Conservation (phyloP, 345 rosid species). For the Nephelium lappaceum region DNA sequence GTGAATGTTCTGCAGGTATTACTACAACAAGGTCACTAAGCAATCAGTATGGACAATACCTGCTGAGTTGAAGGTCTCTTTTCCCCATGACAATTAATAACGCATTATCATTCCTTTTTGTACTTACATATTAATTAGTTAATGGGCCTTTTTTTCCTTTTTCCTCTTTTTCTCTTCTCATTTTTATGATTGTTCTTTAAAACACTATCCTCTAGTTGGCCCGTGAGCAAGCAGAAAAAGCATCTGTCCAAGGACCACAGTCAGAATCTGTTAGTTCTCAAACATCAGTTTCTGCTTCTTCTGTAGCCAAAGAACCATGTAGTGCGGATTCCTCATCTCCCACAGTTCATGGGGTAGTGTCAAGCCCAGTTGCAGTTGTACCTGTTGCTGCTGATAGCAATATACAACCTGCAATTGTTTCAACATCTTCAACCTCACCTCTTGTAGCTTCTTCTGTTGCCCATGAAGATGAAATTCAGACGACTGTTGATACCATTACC, state of each 20-base stretch:
- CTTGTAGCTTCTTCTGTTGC: conserved; percentile 40
- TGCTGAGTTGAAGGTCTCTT: conserved; percentile 81
- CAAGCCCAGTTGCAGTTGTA: conserved; percentile 54
- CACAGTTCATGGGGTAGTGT: conserved; percentile 41
- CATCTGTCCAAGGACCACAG: conserved; percentile 37
- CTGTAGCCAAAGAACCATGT: conserved; percentile 39
- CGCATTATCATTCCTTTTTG: background rate
- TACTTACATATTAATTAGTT: background rate
- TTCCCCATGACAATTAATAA: background rate
- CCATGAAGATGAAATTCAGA: conserved; percentile 44
- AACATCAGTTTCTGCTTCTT: conserved; percentile 27
- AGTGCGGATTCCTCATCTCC: conserved; percentile 42
- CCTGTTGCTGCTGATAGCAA: conserved; percentile 45
- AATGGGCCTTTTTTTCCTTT: background rate
- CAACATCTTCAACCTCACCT: conserved; percentile 46
- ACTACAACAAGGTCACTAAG: conserved; percentile 80
- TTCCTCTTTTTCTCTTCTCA: conserved; percentile 4
- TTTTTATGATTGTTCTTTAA: conserved; percentile 22
- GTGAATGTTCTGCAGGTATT: conserved; percentile 60
- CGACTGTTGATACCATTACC: conserved; percentile 28
- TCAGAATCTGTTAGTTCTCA: conserved; percentile 36
- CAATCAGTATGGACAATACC: conserved; percentile 94
- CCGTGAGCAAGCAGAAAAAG: conserved; percentile 66
- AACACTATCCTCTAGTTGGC: conserved; percentile 61
- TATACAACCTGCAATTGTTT: conserved; percentile 36